Conservation (phyloP, 2,329 filamentous ascomycete species). For the Pseudopyrenochaeta lycopersici region DNA sequence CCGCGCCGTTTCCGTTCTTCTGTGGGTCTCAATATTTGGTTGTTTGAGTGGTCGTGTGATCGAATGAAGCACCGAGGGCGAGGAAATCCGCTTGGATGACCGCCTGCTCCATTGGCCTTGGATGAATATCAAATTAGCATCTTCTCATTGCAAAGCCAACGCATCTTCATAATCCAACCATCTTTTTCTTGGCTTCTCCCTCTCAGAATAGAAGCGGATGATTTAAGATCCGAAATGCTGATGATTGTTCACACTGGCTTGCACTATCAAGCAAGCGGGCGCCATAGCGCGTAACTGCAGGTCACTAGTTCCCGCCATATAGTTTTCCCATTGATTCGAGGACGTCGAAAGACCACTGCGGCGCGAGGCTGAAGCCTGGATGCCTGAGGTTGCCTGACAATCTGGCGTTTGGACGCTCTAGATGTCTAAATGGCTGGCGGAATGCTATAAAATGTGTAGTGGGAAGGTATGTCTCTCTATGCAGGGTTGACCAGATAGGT, state of each 20-base stretch:
- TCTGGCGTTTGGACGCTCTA: background rate
- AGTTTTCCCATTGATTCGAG: background rate
- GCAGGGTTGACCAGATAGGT: too few species aligned
- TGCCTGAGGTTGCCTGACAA: background rate
- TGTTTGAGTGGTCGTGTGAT: background rate
- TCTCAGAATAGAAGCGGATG: background rate
- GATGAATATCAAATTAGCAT: too few species aligned
- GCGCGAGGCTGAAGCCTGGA: conserved; percentile 15
- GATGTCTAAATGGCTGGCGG: background rate
- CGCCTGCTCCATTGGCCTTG: background rate
- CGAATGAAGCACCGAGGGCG: too few species aligned
- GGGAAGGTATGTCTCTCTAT: too few species aligned
- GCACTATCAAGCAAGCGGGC: conserved; percentile 1
- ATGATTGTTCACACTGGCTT: background rate
- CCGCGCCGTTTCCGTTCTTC: background rate
- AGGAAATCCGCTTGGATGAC: background rate
- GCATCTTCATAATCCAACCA: too few species aligned
- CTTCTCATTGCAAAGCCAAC: too few species aligned
- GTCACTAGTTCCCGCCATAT: conserved; percentile 22
- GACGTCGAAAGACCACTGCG: background rate
- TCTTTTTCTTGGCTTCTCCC: background rate
- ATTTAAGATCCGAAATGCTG: background rate
- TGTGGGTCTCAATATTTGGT: background rate
- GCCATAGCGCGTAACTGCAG: conserved; percentile 21
- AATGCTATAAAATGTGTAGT: background rate